Evolutionary conservation across 2,329 filamentous ascomycete genomes (phyloP), one percentile per base, ranked within the genome.

Genomic region (Monosporascus sp.): DNA sequence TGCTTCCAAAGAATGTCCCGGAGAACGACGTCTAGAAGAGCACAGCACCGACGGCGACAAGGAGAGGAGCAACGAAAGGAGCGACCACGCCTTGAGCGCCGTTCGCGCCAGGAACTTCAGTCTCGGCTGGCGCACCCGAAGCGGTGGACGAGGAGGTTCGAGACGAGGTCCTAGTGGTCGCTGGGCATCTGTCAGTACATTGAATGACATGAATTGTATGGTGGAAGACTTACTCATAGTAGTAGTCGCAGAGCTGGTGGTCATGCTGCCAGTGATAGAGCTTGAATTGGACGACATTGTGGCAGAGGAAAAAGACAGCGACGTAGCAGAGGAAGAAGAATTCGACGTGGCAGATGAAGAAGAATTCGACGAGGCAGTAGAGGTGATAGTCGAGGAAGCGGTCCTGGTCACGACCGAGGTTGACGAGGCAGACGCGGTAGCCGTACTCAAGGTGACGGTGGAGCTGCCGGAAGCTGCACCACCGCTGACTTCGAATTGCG

Each of bases 401-500:
- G n/a, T n/a, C n/a, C n/a, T n/a, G n/a, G n/a, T n/a, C n/a, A n/a
- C n/a, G n/a, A n/a, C n/a, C n/a, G n/a, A n/a, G n/a, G n/a, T n/a
- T n/a, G n/a, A n/a, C n/a, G n/a, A 27, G 27, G 27, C 27, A 27
- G 63, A 58, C 52, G 56, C 50, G 48, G 56, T 53, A 8, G 58
- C 44, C 41, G 50, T 52, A 47, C 49, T 22, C 38, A 25, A 14
- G 37, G 52, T 25, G 27, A 46, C 31, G 49, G 53, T 57, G 31
- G 48, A 53, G 54, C 51, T 54, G 22, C 53, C 45, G 18, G 22
- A n/a, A 8, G 55, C 52, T 53, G 51, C 50, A 24, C 60, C 60
- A 44, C 70, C 71, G 17, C 49, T 20, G 49, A 74, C 58, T 7
- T 57, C 15, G 65, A 76, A 79, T 63, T 67, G 67, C 14, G 54